A percentile compares a stretch with the other conserved stretches of the same genome.
These are phyloP conservation scores for Harringtonia lauricola DNA, from an alignment of 2,329 filamentous ascomycete genomes.

Conservation along the genomic window DNA sequence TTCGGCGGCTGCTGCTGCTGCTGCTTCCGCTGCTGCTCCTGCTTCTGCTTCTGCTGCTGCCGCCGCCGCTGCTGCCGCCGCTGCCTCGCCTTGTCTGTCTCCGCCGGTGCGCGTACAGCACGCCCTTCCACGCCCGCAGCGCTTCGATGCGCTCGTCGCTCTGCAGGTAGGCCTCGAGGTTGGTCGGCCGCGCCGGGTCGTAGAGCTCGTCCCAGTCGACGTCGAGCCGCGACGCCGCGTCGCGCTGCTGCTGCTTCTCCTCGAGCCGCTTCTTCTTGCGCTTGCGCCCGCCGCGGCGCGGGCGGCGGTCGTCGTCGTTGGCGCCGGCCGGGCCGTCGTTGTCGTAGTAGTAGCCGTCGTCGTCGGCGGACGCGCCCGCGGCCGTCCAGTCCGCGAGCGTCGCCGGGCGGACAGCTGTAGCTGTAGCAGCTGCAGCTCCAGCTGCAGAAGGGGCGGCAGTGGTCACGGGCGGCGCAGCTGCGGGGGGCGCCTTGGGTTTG, in stretches of 20 bases:
- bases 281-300: constrained; percentile 55
- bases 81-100: too few relatives aligned
- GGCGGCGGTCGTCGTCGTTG: constrained; percentile 20
- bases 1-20: constrained; percentile 23
- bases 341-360: constrained; percentile 1
- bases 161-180: constrained; percentile 70
- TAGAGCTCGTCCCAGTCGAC: constrained; percentile 83
- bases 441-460: constrained; percentile 14
- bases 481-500: not conserved
- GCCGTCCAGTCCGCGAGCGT: constrained; percentile 73
- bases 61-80: constrained; percentile 26
- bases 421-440: constrained; percentile 16
- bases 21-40: constrained; percentile 29
- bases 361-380: constrained; percentile 26
- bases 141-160: constrained; percentile 77
- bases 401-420: constrained; percentile 22
- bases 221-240: constrained; percentile 38
- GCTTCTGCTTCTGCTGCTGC: constrained; percentile 28
- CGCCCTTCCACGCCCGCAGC: constrained; percentile 73
- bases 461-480: constrained; percentile 9
- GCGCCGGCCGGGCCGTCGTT: not conserved
- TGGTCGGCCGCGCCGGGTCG: constrained; percentile 72
- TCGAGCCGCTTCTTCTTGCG: constrained; percentile 44
- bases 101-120: constrained; percentile 64
- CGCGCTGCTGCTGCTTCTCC: constrained; percentile 50